Evolutionary conservation across 2,329 filamentous ascomycete genomes (phyloP).

Genomic region (Cephalotrichum gorgonifer): DNA sequence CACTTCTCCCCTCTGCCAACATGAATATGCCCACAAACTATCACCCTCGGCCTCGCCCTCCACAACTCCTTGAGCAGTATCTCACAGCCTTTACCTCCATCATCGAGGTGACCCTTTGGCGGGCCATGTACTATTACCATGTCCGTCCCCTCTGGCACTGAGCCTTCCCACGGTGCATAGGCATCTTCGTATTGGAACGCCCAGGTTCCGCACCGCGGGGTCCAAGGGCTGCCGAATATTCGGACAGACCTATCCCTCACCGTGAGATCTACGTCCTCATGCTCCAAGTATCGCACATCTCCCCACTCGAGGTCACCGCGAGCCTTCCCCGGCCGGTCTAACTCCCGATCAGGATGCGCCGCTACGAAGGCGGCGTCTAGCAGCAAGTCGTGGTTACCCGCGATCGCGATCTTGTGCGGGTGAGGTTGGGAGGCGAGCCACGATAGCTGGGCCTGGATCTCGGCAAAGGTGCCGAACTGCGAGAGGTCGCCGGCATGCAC

Average conservation of each 20-base stretch:
- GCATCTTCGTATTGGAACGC: conserved; percentile 28
- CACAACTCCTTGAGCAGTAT: conserved; percentile 11
- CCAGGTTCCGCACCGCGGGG: conserved; percentile 23
- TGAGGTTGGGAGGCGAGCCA: conserved; percentile 25
- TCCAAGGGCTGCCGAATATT: conserved; percentile 16
- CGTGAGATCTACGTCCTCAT: background rate
- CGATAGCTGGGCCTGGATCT: conserved; percentile 2
- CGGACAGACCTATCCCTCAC: background rate
- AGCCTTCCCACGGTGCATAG: conserved; percentile 16
- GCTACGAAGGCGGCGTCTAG: conserved; percentile 12
- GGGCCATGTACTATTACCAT: conserved; percentile 28
- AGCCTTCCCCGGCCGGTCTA: background rate
- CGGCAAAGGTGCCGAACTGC: conserved; percentile 9
- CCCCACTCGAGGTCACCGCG: background rate
- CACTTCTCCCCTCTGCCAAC: background rate
- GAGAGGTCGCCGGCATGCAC: conserved; percentile 39
- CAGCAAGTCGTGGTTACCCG: conserved; percentile 33
- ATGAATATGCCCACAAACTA: conserved; percentile 7
- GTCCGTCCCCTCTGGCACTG: conserved; percentile 17
- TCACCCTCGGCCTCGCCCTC: conserved; percentile 1
- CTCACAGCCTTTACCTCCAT: conserved; percentile 18
- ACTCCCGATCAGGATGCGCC: conserved; percentile 11
- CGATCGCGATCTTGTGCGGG: conserved; percentile 31
- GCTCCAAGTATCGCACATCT: background rate
- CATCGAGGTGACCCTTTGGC: conserved; percentile 23